Percentiles rank a stretch among this genome's conserved stretches.
phyloP scores from a whole-genome alignment of 345 rosid genomes.

The Conringia planisiliqua region DNA sequence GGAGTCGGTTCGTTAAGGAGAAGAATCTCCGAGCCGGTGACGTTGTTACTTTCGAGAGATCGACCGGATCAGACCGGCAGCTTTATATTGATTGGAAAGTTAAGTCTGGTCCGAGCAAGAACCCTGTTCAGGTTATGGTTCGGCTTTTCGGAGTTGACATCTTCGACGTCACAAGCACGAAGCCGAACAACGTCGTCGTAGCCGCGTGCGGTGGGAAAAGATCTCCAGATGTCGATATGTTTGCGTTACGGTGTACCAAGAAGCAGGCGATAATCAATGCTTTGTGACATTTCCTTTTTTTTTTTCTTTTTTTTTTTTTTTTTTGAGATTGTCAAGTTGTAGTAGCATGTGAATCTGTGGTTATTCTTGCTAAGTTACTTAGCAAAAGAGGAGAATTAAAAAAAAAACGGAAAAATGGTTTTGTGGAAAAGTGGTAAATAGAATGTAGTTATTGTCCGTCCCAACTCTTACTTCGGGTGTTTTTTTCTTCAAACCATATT shows the following conservation, averaged over 20 bases:
- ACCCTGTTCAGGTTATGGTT: conserved; percentile 22
- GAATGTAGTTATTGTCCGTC: not conserved
- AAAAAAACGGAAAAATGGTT: not conserved
- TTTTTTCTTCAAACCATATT: not conserved
- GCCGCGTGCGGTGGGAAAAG: conserved; percentile 52
- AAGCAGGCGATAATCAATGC: conserved; percentile 63
- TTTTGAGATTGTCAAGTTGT: conserved; percentile 8
- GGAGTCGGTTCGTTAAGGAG: conserved; percentile 94
- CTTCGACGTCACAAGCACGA: conserved; percentile 44
- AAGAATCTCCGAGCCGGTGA: conserved; percentile 80
- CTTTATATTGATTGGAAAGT: conserved; percentile 61
- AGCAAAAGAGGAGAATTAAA: not conserved
- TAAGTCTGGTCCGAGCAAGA: conserved; percentile 25
- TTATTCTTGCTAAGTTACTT: not conserved
- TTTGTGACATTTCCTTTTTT: conserved; percentile 45
- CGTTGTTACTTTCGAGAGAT: conserved; percentile 67
- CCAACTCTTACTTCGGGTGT: not conserved
- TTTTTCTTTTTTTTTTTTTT: fast-evolving
- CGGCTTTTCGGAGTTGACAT: conserved; percentile 65
- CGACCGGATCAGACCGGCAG: conserved; percentile 62
- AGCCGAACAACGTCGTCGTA: conserved; percentile 45
- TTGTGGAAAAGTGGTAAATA: not conserved
- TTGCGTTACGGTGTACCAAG: conserved; percentile 53
- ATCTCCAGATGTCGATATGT: conserved; percentile 50
- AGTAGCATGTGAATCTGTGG: not conserved